Conservation (phyloP, 2,329 filamentous ascomycete genomes). For the Lachnellula willkommii region DNA sequence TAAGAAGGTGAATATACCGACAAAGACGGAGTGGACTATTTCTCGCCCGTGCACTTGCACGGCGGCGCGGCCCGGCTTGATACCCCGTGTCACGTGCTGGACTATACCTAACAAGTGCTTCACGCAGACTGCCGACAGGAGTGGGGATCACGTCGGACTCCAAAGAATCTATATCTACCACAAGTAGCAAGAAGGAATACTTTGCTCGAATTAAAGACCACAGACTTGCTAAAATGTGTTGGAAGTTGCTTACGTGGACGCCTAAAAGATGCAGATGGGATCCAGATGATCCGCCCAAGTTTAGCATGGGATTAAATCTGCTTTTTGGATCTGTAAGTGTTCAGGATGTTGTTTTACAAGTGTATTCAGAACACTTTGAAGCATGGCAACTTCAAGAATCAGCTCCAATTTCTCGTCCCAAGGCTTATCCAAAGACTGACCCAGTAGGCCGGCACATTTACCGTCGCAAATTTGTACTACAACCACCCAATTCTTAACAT, state of each 20-base stretch:
- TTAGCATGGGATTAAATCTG: slow-evolving; percentile 64
- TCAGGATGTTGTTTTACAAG: not conserved
- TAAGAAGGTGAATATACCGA: too few species aligned
- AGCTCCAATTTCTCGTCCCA: too few species aligned
- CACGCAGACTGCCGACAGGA: not conserved
- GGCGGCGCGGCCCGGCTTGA: too few species aligned
- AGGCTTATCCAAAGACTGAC: not conserved
- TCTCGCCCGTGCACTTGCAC: too few species aligned
- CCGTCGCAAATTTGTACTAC: slow-evolving; percentile 78
- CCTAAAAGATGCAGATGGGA: slow-evolving; percentile 66
- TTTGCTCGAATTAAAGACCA: slow-evolving; percentile 16
- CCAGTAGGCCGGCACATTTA: slow-evolving; percentile 52
- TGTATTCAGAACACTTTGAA: too few species aligned
- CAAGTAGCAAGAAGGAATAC: slow-evolving; percentile 9
- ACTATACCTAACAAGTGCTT: not conserved
- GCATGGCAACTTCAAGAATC: too few species aligned
- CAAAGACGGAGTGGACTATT: too few species aligned
- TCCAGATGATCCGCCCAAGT: slow-evolving; percentile 57
- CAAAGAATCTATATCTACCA: slow-evolving; percentile 4
- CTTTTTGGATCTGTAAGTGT: slow-evolving; percentile 48
- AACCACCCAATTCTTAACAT: slow-evolving; percentile 74
- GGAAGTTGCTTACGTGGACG: slow-evolving; percentile 47
- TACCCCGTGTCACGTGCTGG: too few species aligned
- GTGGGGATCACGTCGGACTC: not conserved
- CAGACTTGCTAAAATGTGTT: slow-evolving; percentile 11